A percentile compares a stretch with the other conserved stretches of the same genome.
Conservation (phyloP, 139 green algal genomes). For the Chlorella sp. region DNA sequence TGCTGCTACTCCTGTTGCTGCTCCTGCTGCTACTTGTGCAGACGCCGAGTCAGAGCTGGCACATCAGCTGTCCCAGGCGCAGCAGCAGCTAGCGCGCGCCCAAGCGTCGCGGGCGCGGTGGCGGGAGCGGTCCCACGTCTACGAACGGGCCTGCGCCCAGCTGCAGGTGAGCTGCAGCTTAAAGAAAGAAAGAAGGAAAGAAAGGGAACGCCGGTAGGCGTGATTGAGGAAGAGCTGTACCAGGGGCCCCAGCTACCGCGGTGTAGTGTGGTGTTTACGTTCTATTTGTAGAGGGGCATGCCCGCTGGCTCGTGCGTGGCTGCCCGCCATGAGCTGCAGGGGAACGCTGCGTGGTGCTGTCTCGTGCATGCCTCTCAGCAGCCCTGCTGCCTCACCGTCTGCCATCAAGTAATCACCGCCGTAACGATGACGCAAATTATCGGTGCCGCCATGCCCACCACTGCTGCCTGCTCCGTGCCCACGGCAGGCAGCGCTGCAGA, state of each 20-base stretch:
- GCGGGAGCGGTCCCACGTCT: constrained; percentile 4
- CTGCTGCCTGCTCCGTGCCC: background rate
- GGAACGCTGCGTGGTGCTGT: background rate
- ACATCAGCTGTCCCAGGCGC: background rate
- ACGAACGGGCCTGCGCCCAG: constrained; percentile 8
- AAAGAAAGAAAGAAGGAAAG: background rate
- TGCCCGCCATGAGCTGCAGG: too few relatives aligned
- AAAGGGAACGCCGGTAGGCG: too few relatives aligned
- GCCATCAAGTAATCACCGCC: too few relatives aligned
- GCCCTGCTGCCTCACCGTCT: background rate
- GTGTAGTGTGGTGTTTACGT: background rate
- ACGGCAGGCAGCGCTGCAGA: background rate
- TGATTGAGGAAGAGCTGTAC: too few relatives aligned
- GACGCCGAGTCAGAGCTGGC: background rate
- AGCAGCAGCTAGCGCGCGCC: background rate
- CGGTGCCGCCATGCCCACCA: background rate
- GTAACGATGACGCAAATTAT: too few relatives aligned
- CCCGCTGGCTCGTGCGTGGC: too few relatives aligned
- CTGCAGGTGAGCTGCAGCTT: constrained; percentile 2
- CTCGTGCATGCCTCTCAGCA: background rate
- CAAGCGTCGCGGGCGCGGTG: background rate
- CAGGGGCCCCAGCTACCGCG: background rate
- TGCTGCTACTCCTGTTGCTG: background rate
- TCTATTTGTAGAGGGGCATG: too few relatives aligned
- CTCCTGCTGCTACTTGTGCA: background rate